Evolutionary conservation across 2,329 filamentous ascomycete species (phyloP).

Genomic region (Hyphodiscus sp.): DNA sequence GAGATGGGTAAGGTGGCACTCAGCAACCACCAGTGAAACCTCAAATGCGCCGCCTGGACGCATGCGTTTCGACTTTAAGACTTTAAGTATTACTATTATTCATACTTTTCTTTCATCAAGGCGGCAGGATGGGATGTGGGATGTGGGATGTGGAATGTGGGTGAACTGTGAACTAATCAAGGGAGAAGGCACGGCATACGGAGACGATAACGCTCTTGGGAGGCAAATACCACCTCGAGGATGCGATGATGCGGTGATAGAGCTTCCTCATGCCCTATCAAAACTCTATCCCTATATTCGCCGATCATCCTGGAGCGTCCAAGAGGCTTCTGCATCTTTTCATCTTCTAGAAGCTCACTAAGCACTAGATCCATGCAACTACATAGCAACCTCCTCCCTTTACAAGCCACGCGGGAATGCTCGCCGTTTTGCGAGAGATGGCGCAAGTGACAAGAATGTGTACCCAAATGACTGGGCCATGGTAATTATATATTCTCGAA

Average conservation of each 20-base stretch:
- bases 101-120: not conserved
- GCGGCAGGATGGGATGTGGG: too few species aligned
- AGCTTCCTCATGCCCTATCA: not conserved
- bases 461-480: too few species aligned
- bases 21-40: too few species aligned
- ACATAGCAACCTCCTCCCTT: not conserved
- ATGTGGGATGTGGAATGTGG: not conserved
- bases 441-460: too few species aligned
- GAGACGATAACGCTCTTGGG: not conserved
- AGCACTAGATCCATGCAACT: not conserved
- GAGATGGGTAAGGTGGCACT: not conserved
- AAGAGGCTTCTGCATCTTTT: not conserved
- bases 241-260: not conserved
- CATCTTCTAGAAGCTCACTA: not conserved
- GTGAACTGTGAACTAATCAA: not conserved
- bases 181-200: not conserved
- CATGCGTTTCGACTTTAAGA: not conserved
- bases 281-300: not conserved
- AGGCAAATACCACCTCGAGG: not conserved
- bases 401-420: slow-evolving; percentile 16
- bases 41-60: not conserved
- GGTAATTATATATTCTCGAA: too few species aligned
- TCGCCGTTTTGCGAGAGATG: slow-evolving; percentile 15
- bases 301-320: not conserved
- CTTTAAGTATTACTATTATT: not conserved